These are phyloP conservation scores for Cavenderia fasciculata DNA, from an alignment of 78 protist genomes.

Conservation along the genomic window DNA sequence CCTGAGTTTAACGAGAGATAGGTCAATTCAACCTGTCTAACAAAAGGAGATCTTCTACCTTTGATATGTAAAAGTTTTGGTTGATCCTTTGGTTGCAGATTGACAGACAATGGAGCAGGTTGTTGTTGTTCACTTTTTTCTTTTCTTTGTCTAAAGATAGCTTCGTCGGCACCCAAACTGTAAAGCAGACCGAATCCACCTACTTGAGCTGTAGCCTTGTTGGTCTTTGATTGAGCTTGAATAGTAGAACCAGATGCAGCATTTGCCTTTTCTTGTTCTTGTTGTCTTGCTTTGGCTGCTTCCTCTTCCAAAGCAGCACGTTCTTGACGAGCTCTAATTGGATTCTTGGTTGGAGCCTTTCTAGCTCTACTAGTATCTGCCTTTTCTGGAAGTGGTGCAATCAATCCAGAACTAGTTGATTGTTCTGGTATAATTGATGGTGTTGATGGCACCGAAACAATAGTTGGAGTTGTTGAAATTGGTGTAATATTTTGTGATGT, in stretches of 20 bases:
- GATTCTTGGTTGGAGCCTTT: conserved; percentile 77
- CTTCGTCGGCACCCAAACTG: conserved; percentile 46
- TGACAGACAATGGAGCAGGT: not conserved
- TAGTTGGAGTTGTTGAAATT: too few species aligned
- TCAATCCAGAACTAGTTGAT: not conserved
- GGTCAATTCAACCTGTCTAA: conserved; percentile 74
- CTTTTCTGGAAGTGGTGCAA: conserved; percentile 71
- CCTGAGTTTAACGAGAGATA: conserved; percentile 65
- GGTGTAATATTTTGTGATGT: too few species aligned
- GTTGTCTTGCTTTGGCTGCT: conserved; percentile 40
- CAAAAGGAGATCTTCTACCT: conserved; percentile 81
- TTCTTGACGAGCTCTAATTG: conserved; percentile 80
- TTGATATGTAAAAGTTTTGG: conserved; percentile 79
- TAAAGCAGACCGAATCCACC: conserved; percentile 72
- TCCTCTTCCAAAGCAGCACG: conserved; percentile 73
- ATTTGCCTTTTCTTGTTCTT: not conserved
- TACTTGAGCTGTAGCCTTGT: conserved; percentile 16
- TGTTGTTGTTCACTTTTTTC: conserved; percentile 9
- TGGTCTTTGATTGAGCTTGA: not conserved
- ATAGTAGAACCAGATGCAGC: not conserved
- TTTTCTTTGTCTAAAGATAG: conserved; percentile 6
- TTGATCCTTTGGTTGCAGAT: conserved; percentile 74
- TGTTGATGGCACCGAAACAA: too few species aligned
- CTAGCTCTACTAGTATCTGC: conserved; percentile 44
- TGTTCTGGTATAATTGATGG: not conserved